Base-by-base conservation (phyloP, 208 protist genomes). In the Novymonas esmeraldas region DNA sequence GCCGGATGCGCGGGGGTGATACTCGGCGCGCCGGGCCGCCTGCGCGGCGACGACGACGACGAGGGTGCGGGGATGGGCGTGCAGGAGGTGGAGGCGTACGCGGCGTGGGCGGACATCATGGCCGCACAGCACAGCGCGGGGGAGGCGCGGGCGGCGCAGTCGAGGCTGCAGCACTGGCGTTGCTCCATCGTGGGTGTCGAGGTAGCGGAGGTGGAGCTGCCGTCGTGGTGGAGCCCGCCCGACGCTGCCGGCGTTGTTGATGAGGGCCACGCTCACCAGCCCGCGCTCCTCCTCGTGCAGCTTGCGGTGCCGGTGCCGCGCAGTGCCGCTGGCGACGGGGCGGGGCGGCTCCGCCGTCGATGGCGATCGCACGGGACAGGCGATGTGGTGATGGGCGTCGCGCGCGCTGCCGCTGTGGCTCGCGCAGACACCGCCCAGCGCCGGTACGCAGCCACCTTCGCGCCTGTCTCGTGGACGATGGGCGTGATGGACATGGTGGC, bases 101-200 rank as follows among this genome's bases (percentile, higher is more conserved):
- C 69, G n/a, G 55, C 69, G 24, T 75, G 69, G 69, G 5, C 13
- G 20, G 69, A 75, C 48, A 64, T 75, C 44, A 42, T 75, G 20
- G 44, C 41, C 1, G 20, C 52, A 13, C 38, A 68, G 69, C 26
- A 45, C 4, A 1, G 34, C 16, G 26, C 44, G 28, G 45, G 58
- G 36, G 22, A 51, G 16, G 33, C 42, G 31, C 45, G 46, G 9
- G 46, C 41, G 7, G 29, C 41, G 55, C 36, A 69, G 52, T 51
- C 61, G 29, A 28, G 57, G 36, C 69, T 75, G 24, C 69, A 55
- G 13, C 44, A 68, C 55, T 75, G 69, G 69, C 46, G 69, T 6
- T 75, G 60, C 29, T 38, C 44, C 13, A 64, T 75, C 16, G 28
- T 45, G 24, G 69, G 41, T 0, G 39, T 75, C 16, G 69, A 75